Base-by-base conservation (phyloP, 768 basidiomycete species). In the Pleurotus sapidus region DNA sequence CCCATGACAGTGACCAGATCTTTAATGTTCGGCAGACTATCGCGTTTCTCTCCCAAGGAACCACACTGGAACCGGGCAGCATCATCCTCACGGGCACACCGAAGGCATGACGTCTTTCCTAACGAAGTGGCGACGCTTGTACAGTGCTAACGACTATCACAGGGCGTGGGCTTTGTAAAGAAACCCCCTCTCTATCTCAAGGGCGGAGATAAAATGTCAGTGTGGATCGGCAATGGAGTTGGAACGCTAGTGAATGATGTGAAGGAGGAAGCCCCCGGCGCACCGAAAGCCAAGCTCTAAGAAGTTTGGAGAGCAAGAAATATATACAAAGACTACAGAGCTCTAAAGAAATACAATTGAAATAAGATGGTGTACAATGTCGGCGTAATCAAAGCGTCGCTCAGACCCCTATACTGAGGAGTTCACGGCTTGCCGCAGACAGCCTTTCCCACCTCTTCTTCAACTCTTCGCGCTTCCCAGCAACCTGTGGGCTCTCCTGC, bases 21-120 rank as follows among this genome's bases (percentile, higher is more conserved):
- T 95, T 94, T 76, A 84, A 71, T 61, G 83, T 93, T 34, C 83
- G 84, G 46, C 81, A 88, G 66, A 91, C 91, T 1, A 77, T 95
- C 45, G 76, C 91, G 0, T 90, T 86, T 76, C 83, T 95, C 46
- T 92, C 90, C 0, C 89, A 93, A 65, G 90, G 84, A 3, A 93
- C 91, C 5, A 93, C 92, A 0, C 83, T 95, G 17, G 84, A 84
- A 62, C 87, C 89, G 0, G 92, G 93, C 0, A 84, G 89, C 0
- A 76, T 93, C 64, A 93, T 94, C 63, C 79, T 93, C 62, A 95
- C 93, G 1, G 88, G 88, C 4, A 90, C 89, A 37, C 91, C 90
- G 1, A 85, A 87, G 51, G 51, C 42, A n/a, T 24, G 51, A 17
- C 7, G 27, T 51, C 47, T 30, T 15, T 15, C 30, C 9, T 49